Base-by-base conservation (phyloP, 768 basidiomycete genomes). In the Boletus fagicola region DNA sequence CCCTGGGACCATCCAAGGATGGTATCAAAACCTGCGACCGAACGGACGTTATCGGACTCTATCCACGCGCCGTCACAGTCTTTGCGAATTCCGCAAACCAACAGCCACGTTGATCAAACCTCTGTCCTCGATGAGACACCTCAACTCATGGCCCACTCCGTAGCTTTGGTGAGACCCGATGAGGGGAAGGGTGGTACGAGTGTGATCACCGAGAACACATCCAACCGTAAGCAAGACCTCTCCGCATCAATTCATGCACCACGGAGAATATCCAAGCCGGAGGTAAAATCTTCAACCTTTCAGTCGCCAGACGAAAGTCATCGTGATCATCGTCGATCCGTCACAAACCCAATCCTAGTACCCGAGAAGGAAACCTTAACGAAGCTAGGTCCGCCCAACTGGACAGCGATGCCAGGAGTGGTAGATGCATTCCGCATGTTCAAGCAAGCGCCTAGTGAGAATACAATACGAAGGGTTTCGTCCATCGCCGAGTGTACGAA, bases 331-430 rank as follows among this genome's bases (percentile, higher is more conserved):
- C 31, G 30, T 24, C 56, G 56, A 12, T 48, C 44, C 5, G 12
- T 50, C 20, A 40, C 59, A 12, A 59, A 16, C 20, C 53, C 36
- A 0, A n/a, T 12, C 13, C 18, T 7, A 15, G 48, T 13, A 6
- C 46, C 38, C 10, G 60, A 57, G 33, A 36, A 9, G 3, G 35
- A 51, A 40, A 28, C 7, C 3, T 13, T 28, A 24, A 30, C 30
- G 3, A 52, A 56, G 12, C 45, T 35, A 22, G 20, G 18, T 26
- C 4, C 51, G 1, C 59, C 63, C 10, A 49, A 68, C 39, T 65
- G 66, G 57, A n/a, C 57, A 38, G 55, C 61, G 12, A 59, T 65
- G 57, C 59, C 62, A 46, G 65, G 56, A 5, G 66, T 58, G 33
- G 54, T 68, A 8, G 51, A 60, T 26, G 54, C 57, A 30, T 63